Conservation (phyloP, 148 eudicot genomes). For the Linanthus parryae region DNA sequence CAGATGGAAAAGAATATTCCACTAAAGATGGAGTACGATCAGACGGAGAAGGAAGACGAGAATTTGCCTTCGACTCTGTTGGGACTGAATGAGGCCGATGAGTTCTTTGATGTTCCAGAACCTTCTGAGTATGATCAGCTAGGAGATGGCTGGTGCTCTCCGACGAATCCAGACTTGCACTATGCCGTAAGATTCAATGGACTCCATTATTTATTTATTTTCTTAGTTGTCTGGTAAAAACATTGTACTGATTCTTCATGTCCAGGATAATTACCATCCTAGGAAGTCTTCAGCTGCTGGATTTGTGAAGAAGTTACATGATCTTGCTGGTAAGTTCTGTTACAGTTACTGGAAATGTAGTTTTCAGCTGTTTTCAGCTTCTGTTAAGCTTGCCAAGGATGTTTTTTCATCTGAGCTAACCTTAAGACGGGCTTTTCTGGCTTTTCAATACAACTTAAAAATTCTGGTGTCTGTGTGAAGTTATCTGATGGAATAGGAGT, state of each 20-base stretch:
- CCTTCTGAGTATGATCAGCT: slow-evolving; percentile 30
- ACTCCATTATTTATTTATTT: not conserved
- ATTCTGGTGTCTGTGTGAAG: no score
- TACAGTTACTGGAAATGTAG: no score
- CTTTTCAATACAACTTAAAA: no score
- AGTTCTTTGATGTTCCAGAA: slow-evolving; percentile 70
- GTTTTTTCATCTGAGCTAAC: no score
- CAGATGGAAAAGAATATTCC: slow-evolving; percentile 20
- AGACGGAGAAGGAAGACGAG: slow-evolving; percentile 19
- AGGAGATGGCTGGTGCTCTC: slow-evolving; percentile 36
- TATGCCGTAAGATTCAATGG: slow-evolving; percentile 23
- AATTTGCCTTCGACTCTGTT: slow-evolving; percentile 25
- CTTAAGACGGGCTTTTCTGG: no score
- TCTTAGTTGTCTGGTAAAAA: not conserved
- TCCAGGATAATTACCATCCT: slow-evolving; percentile 37
- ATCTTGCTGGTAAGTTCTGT: slow-evolving; percentile 40
- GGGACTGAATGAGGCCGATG: slow-evolving; percentile 56
- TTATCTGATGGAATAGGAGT: no score
- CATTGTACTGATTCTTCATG: not conserved
- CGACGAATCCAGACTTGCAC: slow-evolving; percentile 22
- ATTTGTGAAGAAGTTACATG: slow-evolving; percentile 52
- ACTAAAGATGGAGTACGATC: no score
- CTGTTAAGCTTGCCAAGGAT: no score
- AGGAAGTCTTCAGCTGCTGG: slow-evolving; percentile 39
- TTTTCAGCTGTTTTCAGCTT: no score